Evolutionary conservation across 2,329 filamentous ascomycete genomes (phyloP).

Genomic region (Colletotrichum navitas): DNA sequence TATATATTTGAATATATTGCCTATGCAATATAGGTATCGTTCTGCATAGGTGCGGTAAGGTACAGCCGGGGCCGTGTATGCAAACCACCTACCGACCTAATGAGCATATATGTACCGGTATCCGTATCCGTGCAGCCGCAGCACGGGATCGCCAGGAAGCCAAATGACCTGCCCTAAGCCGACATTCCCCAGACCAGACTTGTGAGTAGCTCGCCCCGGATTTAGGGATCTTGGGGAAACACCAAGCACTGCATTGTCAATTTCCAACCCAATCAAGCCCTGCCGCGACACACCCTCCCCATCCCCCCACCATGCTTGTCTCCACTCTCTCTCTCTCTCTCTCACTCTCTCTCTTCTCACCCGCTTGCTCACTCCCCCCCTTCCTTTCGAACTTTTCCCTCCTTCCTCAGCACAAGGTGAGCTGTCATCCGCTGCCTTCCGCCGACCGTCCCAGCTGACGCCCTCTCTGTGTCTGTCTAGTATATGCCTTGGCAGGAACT

Average conservation of each 20-base stretch:
- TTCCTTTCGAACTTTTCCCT: neutral
- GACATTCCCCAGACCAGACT: neutral
- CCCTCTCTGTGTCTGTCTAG: neutral
- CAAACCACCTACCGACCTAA: neutral
- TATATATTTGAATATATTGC: no score
- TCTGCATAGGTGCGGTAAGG: no score
- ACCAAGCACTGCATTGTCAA: constrained; percentile 13
- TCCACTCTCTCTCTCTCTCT: neutral
- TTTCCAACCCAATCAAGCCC: constrained; percentile 18
- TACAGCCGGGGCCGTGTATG: neutral
- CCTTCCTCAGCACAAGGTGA: neutral
- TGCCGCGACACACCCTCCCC: constrained; percentile 13
- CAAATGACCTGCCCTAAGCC: constrained; percentile 16
- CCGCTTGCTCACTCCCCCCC: neutral
- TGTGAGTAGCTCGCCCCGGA: constrained; percentile 28
- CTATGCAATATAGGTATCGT: no score
- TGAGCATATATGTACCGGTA: no score
- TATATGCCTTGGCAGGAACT: neutral
- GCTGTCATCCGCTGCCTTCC: neutral
- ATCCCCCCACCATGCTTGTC: neutral
- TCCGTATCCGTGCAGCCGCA: neutral
- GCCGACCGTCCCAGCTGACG: neutral
- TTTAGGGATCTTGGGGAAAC: constrained; percentile 33
- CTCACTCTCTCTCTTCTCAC: neutral
- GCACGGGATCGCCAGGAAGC: neutral